A percentile compares a stretch with the other conserved stretches of the same genome.
Evolutionary conservation across 345 rosid species (phyloP).

Genomic region (Acer negundo): DNA sequence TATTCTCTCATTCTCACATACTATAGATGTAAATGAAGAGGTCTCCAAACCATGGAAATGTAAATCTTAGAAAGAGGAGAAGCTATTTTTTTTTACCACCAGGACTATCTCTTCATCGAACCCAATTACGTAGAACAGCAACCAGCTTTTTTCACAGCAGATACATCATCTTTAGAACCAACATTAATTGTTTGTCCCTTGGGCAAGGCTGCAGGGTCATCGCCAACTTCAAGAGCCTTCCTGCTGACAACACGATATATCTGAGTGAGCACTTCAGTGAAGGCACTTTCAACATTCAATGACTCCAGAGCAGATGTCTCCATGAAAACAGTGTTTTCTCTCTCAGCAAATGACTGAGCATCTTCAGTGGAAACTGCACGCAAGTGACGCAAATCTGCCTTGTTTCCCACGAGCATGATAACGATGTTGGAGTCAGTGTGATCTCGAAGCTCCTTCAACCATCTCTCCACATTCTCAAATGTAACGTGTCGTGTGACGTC

Average conservation of each 20-base stretch:
- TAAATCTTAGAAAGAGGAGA: neutral
- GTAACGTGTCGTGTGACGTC: slow-evolving; percentile 63
- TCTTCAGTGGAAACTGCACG: slow-evolving; percentile 59
- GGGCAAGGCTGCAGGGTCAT: slow-evolving; percentile 41
- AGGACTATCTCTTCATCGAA: neutral
- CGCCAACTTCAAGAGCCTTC: slow-evolving; percentile 51
- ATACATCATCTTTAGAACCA: slow-evolving; percentile 39
- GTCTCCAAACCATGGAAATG: slow-evolving; percentile 14
- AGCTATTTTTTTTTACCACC: slow-evolving; percentile 7
- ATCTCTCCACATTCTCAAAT: slow-evolving; percentile 63
- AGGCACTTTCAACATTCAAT: slow-evolving; percentile 56
- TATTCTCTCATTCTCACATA: slow-evolving; percentile 3
- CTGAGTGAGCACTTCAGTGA: slow-evolving; percentile 57
- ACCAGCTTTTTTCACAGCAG: slow-evolving; percentile 39
- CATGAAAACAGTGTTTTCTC: slow-evolving; percentile 52
- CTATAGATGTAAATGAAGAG: neutral
- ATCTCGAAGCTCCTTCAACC: slow-evolving; percentile 57
- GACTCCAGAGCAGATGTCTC: slow-evolving; percentile 63
- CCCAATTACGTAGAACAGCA: slow-evolving; percentile 28
- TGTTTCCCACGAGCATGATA: slow-evolving; percentile 72
- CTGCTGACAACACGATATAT: slow-evolving; percentile 56
- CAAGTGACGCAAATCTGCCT: slow-evolving; percentile 60
- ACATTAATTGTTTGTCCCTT: slow-evolving; percentile 41
- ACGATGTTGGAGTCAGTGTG: slow-evolving; percentile 66
- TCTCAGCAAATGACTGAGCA: slow-evolving; percentile 56